A percentile compares a stretch with the other conserved stretches of the same genome.
Evolutionary conservation across 2,329 filamentous ascomycete genomes (phyloP).

Genomic region (Leptographium lundbergii): DNA sequence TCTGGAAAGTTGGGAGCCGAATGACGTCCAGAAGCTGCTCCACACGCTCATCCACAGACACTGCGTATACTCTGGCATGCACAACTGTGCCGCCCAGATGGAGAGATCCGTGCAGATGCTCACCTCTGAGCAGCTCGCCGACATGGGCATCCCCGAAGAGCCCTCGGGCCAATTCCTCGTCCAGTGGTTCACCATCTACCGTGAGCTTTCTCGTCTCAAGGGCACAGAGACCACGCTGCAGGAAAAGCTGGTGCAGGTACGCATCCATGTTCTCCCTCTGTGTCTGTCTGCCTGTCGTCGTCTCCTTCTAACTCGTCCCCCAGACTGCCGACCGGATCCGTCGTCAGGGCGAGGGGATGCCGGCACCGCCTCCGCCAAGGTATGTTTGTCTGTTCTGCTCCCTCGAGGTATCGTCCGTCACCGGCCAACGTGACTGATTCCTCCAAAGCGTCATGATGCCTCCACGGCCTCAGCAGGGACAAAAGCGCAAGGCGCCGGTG

Average conservation of each 20-base stretch:
- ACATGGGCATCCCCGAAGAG: not conserved
- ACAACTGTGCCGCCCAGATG: not conserved
- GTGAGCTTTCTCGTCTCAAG: not conserved
- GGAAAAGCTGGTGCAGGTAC: not conserved
- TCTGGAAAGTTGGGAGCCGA: not conserved
- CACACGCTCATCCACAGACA: not conserved
- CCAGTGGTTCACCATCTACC: not conserved
- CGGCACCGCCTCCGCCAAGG: not conserved
- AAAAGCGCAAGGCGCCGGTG: not conserved
- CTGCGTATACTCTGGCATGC: not conserved
- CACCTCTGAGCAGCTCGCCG: not conserved
- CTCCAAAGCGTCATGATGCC: not conserved
- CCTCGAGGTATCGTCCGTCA: not conserved
- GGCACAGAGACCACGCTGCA: not conserved
- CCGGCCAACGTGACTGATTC: not conserved
- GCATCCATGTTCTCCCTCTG: not conserved
- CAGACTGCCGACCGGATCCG: not conserved
- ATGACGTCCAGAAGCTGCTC: not conserved
- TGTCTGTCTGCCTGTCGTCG: not conserved
- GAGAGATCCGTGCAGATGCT: not conserved
- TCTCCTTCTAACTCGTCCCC: not conserved
- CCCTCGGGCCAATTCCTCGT: not conserved
- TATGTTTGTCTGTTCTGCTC: not conserved
- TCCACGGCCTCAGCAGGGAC: not conserved
- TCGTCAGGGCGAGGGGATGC: not conserved